Evolutionary conservation across 495 filamentous ascomycete species (phyloP), one percentile per base, ranked within the genome.

Genomic region (Neurospora tetraspora): DNA sequence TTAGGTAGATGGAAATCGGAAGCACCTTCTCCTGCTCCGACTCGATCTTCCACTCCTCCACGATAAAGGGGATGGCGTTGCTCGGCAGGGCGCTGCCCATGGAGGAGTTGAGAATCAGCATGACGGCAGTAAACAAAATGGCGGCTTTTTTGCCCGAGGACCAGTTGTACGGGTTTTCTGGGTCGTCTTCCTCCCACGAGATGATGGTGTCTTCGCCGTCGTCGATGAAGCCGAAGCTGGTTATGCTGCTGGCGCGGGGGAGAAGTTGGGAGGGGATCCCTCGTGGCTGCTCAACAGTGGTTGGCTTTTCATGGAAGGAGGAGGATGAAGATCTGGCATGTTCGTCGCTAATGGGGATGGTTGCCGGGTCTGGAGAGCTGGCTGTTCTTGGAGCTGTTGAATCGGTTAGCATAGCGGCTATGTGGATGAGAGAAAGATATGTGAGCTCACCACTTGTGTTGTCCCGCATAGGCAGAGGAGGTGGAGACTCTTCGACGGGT

Each of bases 21-120:
- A 96, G 83, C n/a, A 92, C 89, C 12, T 89, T 82, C 20, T 86
- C 82, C 59, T 82, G 80, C 59, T 89, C 77, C 42, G 87, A 85
- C 3, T 83, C 85, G 70, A 93, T 81, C 70, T 85, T 71, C 81
- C 89, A 93, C 71, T 90, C 84, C 9, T 80, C 74, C 0, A 85
- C 80, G 20, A 92, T 91, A 69, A 83, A 86, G 5, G 83, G 83
- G 47, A 87, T 88, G 47, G 88, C 88, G 75, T 88, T 90, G 71
- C 88, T 88, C 2, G 91, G 89, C 18, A 94, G 80, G 0, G 90
- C 86, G 38, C 88, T 91, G 4, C 89, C 88, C 76, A 94, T 87
- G n/a, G 92, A 93, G 40, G 87, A 90, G 80, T 94, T 94, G 77
- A 92, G 78, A 59, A 94, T 91, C 38, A 88, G 82, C 74, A 88